phyloP scores from a whole-genome alignment of 2,329 filamentous ascomycete genomes.

The Alternaria solani region DNA sequence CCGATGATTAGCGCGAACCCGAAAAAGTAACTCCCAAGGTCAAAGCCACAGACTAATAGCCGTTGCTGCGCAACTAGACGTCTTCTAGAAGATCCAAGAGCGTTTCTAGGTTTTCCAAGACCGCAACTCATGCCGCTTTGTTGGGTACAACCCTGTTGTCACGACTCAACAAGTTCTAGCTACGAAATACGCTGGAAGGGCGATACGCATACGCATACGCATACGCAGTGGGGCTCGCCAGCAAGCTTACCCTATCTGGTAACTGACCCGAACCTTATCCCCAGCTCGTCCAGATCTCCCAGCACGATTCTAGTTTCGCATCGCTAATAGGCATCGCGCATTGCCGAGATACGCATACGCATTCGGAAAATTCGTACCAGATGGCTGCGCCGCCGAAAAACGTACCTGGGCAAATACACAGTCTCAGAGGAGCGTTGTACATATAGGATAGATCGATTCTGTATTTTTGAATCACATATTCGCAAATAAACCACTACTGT shows the following conservation, averaged over 20 bases:
- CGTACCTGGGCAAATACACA: too few species aligned
- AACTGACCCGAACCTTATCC: background rate
- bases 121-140: too few species aligned
- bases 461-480: background rate
- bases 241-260: background rate
- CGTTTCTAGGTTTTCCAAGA: too few species aligned
- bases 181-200: too few species aligned
- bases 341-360: slow-evolving; percentile 3
- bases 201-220: slow-evolving; percentile 6
- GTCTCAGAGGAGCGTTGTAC: background rate
- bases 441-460: background rate
- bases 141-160: too few species aligned
- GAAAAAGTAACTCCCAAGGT: too few species aligned
- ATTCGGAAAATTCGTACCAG: background rate
- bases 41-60: too few species aligned
- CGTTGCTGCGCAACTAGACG: too few species aligned
- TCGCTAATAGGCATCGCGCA: background rate
- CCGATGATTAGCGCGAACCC: too few species aligned
- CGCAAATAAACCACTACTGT: background rate
- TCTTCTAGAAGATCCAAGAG: too few species aligned
- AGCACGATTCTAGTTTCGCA: background rate
- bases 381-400: background rate
- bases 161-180: too few species aligned
- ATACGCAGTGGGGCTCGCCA: background rate
- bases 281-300: background rate